Evolutionary conservation across 192 early-diverging fungal genomes (phyloP).

Genomic region (Chytriomyces confervae): DNA sequence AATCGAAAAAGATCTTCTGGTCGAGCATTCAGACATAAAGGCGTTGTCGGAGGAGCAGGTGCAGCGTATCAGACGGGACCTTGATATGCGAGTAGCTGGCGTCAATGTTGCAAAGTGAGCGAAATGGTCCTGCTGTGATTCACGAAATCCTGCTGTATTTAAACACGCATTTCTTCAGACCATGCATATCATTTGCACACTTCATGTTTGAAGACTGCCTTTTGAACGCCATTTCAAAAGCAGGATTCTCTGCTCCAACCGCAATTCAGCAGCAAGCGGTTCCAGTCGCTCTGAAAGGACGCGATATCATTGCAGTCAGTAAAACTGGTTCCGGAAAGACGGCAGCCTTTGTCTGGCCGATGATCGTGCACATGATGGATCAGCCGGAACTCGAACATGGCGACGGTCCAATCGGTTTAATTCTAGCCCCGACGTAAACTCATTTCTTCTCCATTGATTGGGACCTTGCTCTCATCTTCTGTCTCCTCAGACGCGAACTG

Average conservation of each 20-base stretch:
- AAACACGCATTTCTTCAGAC: conserved; percentile 15
- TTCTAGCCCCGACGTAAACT: conserved; percentile 71
- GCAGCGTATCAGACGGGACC: conserved; percentile 57
- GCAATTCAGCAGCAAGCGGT: conserved; percentile 81
- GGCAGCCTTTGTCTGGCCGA: conserved; percentile 80
- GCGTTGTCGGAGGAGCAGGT: conserved; percentile 63
- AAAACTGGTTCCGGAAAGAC: conserved; percentile 90
- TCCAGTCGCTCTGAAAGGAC: conserved; percentile 75
- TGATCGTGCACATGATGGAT: conserved; percentile 87
- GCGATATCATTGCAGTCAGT: conserved; percentile 84
- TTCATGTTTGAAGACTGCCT: conserved; percentile 80
- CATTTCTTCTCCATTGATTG: background rate
- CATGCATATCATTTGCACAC: conserved; percentile 84
- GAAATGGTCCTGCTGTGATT: too few species aligned
- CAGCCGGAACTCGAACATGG: conserved; percentile 74
- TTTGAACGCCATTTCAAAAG: conserved; percentile 63
- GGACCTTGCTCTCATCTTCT: background rate
- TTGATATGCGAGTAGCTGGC: conserved; percentile 74
- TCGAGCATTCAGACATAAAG: conserved; percentile 79
- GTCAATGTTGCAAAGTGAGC: conserved; percentile 55
- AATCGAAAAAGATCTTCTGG: conserved; percentile 79
- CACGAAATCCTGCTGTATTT: too few species aligned
- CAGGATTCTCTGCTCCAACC: conserved; percentile 74
- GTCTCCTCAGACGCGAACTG: conserved; percentile 60
- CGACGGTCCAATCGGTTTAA: conserved; percentile 81